Percentiles rank a stretch among this genome's conserved stretches.
Conservation (phyloP, 257 asterid genomes). For the Echites panduratus region DNA sequence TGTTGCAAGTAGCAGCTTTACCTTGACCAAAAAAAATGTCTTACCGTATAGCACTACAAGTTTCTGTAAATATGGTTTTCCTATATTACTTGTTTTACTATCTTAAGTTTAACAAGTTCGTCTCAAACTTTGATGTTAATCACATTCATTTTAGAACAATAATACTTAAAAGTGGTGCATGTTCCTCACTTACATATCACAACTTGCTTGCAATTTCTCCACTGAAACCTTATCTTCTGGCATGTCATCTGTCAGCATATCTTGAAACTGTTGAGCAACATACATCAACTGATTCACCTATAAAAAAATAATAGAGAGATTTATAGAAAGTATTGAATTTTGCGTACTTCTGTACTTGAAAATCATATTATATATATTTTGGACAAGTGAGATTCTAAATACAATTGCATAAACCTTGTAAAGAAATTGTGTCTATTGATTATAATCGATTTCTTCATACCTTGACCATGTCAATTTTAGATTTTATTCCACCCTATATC, state of each 20-base stretch:
- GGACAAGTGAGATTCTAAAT: background rate
- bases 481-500: background rate
- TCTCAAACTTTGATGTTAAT: background rate
- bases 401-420: background rate
- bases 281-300: constrained; percentile 45
- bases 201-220: constrained; percentile 22
- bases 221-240: constrained; percentile 12
- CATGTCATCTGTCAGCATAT: constrained; percentile 13
- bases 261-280: constrained; percentile 30
- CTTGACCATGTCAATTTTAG: too few relatives aligned
- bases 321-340: background rate
- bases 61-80: background rate
- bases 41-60: background rate
- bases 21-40: background rate
- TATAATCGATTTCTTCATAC: background rate
- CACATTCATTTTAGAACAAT: background rate
- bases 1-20: background rate
- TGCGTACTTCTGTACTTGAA: background rate
- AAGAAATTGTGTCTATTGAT: background rate
- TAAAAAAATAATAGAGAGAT: constrained; percentile 7
- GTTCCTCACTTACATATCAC: constrained; percentile 32
- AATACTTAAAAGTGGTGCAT: background rate
- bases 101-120: background rate
- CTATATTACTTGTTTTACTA: background rate
- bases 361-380: background rate